Evolutionary conservation across 2,329 filamentous ascomycete species (phyloP).

Genomic region (Aspergillus thermomutatus): DNA sequence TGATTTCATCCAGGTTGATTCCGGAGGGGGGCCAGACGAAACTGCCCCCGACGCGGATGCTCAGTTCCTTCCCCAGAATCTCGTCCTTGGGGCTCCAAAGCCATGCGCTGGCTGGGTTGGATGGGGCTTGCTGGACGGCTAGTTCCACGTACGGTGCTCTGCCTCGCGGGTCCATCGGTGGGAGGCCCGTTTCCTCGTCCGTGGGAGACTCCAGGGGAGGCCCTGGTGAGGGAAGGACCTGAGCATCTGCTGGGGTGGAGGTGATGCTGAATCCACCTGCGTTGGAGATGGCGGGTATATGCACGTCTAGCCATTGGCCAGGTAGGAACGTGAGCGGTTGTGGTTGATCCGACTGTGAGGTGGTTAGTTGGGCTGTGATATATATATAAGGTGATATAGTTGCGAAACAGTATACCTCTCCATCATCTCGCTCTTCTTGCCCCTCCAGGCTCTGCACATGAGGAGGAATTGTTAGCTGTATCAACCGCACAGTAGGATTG

Average conservation of each 20-base stretch:
- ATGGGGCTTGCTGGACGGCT: conserved; percentile 68
- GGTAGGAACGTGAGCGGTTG: conserved; percentile 62
- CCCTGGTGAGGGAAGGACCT: conserved; percentile 27
- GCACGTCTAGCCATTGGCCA: conserved; percentile 86
- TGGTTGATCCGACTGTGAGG: conserved; percentile 22
- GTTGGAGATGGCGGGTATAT: conserved; percentile 64
- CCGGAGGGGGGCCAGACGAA: conserved; percentile 69
- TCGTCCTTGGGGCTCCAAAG: conserved; percentile 60
- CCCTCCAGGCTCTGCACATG: conserved; percentile 29
- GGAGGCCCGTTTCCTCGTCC: conserved; percentile 17
- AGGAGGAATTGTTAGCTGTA: conserved; percentile 59
- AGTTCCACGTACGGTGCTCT: conserved; percentile 64
- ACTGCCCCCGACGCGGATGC: conserved; percentile 72
- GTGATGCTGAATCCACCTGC: conserved; percentile 88
- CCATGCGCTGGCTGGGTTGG: conserved; percentile 72
- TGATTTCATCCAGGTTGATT: conserved; percentile 44
- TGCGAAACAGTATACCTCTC: conserved; percentile 45
- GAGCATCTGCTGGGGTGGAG: conserved; percentile 62
- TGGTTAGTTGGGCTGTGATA: neutral
- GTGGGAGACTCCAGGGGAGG: conserved; percentile 13
- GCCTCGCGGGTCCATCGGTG: conserved; percentile 22
- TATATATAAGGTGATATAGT: neutral
- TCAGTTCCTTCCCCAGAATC: conserved; percentile 59
- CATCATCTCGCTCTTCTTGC: conserved; percentile 25
- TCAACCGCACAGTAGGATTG: conserved; percentile 65